These are phyloP conservation scores for Cymbidium sinense DNA, from an alignment of 106 monocot species.

Conservation along the genomic window DNA sequence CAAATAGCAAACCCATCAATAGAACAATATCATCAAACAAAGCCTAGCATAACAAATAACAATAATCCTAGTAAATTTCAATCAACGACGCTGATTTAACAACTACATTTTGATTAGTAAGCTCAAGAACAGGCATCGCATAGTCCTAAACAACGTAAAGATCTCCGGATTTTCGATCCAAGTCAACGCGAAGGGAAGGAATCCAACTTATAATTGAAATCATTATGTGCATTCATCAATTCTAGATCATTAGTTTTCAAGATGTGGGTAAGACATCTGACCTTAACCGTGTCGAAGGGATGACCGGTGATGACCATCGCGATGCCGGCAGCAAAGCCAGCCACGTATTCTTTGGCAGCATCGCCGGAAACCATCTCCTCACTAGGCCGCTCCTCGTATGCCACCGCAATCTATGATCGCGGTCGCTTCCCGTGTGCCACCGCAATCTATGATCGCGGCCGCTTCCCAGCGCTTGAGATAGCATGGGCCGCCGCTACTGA, in stretches of 20 bases:
- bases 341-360: conserved; percentile 51
- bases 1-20: too few relatives aligned
- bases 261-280: conserved; percentile 6
- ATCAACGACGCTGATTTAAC: too few relatives aligned
- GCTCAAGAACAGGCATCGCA: too few relatives aligned
- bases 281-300: conserved; percentile 98
- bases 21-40: too few relatives aligned
- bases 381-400: not conserved
- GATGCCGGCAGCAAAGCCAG: conserved; percentile 77
- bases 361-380: conserved; percentile 7
- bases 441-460: not conserved
- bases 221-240: not conserved
- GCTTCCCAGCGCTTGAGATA: not conserved
- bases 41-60: too few relatives aligned
- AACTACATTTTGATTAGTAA: too few relatives aligned
- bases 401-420: not conserved
- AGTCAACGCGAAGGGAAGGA: not conserved
- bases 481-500: not conserved
- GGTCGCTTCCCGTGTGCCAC: not conserved
- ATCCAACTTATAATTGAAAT: not conserved
- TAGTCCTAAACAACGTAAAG: not conserved
- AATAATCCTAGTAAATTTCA: too few relatives aligned
- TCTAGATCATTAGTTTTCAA: not conserved
- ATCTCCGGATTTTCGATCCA: not conserved
- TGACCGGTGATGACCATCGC: conserved; percentile 81